Percentiles rank a stretch among this genome's conserved stretches.
phyloP scores from a whole-genome alignment of 805 yeast genomes.

The Cyberlindnera mrakii region DNA sequence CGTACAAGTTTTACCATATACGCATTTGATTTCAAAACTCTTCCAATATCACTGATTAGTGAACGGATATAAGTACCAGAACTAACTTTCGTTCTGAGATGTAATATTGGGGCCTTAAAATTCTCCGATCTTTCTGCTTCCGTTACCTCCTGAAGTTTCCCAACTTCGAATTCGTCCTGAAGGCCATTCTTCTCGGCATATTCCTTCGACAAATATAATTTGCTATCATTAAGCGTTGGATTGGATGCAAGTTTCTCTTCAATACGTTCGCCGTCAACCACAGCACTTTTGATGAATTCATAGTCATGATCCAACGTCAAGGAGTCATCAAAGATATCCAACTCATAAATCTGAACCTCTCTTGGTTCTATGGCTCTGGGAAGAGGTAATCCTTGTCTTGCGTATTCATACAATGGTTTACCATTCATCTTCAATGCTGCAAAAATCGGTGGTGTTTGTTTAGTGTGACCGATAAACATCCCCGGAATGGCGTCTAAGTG shows the following conservation, averaged over 20 bases:
- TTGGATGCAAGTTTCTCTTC: slow-evolving; percentile 31
- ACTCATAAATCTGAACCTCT: slow-evolving; percentile 51
- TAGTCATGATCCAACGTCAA: slow-evolving; percentile 53
- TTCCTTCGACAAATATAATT: slow-evolving; percentile 53
- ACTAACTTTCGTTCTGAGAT: slow-evolving; percentile 72
- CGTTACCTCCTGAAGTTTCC: slow-evolving; percentile 31
- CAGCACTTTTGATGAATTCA: slow-evolving; percentile 36
- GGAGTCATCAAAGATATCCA: slow-evolving; percentile 49
- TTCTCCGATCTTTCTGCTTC: slow-evolving; percentile 30
- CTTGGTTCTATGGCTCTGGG: slow-evolving; percentile 81
- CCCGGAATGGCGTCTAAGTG: slow-evolving; percentile 42
- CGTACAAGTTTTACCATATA: slow-evolving; percentile 84
- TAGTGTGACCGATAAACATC: slow-evolving; percentile 73
- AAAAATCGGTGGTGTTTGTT: slow-evolving; percentile 92
- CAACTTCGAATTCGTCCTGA: slow-evolving; percentile 32
- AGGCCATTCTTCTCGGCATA: slow-evolving; percentile 41
- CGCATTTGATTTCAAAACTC: slow-evolving; percentile 72
- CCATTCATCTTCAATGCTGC: slow-evolving; percentile 95
- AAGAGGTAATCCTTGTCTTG: slow-evolving; percentile 77
- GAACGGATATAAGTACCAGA: slow-evolving; percentile 96
- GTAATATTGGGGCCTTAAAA: slow-evolving; percentile 60
- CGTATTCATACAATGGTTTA: slow-evolving; percentile 89
- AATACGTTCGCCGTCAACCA: slow-evolving; percentile 47
- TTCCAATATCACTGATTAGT: slow-evolving; percentile 81
- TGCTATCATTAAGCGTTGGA: slow-evolving; percentile 52